Evolutionary conservation across 2,329 filamentous ascomycete genomes (phyloP).

Genomic region (Xylariaceae sp.): DNA sequence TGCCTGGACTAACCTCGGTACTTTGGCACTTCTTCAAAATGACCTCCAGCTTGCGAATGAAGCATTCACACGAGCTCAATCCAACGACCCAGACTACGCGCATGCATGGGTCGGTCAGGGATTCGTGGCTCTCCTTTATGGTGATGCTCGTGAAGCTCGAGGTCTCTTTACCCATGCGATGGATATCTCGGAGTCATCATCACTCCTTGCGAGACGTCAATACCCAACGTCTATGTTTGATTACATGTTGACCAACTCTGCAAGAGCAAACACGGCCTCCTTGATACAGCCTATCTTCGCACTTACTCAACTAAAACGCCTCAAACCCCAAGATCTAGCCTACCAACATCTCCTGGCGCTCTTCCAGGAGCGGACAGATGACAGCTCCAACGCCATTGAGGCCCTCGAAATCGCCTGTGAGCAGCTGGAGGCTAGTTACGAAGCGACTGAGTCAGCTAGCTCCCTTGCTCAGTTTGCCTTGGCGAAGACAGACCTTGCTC

Average conservation of each 20-base stretch:
- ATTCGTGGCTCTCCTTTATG: slow-evolving; percentile 77
- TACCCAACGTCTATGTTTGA: slow-evolving; percentile 86
- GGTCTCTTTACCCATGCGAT: slow-evolving; percentile 92
- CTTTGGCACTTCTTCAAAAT: slow-evolving; percentile 82
- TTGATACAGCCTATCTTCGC: slow-evolving; percentile 89
- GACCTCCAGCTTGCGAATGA: slow-evolving; percentile 88
- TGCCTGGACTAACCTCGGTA: slow-evolving; percentile 89
- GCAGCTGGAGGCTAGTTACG: slow-evolving; percentile 79
- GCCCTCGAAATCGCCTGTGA: slow-evolving; percentile 71
- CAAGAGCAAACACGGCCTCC: slow-evolving; percentile 58
- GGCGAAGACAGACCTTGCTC: slow-evolving; percentile 83
- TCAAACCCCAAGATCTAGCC: slow-evolving; percentile 72
- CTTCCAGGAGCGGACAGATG: slow-evolving; percentile 79
- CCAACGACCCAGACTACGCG: slow-evolving; percentile 90
- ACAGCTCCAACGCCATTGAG: slow-evolving; percentile 67
- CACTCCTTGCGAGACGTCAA: slow-evolving; percentile 74
- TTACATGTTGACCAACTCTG: slow-evolving; percentile 66
- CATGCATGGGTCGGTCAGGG: slow-evolving; percentile 95
- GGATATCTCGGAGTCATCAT: slow-evolving; percentile 83
- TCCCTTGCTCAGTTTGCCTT: slow-evolving; percentile 79
- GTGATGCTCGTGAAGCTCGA: slow-evolving; percentile 77
- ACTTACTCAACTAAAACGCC: slow-evolving; percentile 77
- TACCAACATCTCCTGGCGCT: slow-evolving; percentile 81
- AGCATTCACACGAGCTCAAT: slow-evolving; percentile 88
- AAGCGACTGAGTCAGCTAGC: slow-evolving; percentile 76